These are phyloP conservation scores for Neopestalotiopsis sp. DNA, from an alignment of 2,329 filamentous ascomycete species.

Conservation along the genomic window DNA sequence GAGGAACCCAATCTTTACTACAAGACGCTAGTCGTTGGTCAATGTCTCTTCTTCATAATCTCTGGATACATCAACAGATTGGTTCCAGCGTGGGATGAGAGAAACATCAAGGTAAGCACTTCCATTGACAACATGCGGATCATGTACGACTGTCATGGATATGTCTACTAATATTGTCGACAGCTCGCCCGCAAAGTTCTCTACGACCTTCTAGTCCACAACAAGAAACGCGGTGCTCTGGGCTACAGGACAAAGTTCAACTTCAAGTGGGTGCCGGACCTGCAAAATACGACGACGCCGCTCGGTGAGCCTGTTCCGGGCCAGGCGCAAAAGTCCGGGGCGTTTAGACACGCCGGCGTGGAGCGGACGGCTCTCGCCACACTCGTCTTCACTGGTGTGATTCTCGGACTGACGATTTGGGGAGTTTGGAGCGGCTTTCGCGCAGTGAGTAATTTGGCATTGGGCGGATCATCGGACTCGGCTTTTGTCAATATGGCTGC, in stretches of 20 bases:
- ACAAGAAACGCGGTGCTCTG: constrained; percentile 63
- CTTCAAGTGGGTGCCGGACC: constrained; percentile 70
- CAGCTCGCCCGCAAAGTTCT: constrained; percentile 58
- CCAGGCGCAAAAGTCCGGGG: constrained; percentile 32
- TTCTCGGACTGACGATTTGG: constrained; percentile 18
- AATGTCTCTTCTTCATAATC: constrained; percentile 69
- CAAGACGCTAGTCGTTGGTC: constrained; percentile 64
- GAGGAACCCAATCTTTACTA: constrained; percentile 63
- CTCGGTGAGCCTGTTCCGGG: constrained; percentile 30
- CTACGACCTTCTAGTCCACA: constrained; percentile 66
- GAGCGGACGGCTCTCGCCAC: constrained; percentile 32
- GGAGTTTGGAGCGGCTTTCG: not conserved
- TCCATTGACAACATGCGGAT: not conserved
- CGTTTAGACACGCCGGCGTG: constrained; percentile 38
- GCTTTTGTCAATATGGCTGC: not conserved
- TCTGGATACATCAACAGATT: constrained; percentile 52
- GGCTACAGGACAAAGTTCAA: constrained; percentile 69
- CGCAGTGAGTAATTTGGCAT: not conserved
- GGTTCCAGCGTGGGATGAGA: constrained; percentile 45
- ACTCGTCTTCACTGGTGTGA: constrained; percentile 25
- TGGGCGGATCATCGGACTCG: not conserved
- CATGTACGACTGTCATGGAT: constrained; percentile 26
- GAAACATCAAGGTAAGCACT: constrained; percentile 53
- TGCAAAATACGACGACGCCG: constrained; percentile 42
- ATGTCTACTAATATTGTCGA: constrained; percentile 36